Conservation (phyloP, 345 rosid genomes). For the Raphanus raphanistrum region DNA sequence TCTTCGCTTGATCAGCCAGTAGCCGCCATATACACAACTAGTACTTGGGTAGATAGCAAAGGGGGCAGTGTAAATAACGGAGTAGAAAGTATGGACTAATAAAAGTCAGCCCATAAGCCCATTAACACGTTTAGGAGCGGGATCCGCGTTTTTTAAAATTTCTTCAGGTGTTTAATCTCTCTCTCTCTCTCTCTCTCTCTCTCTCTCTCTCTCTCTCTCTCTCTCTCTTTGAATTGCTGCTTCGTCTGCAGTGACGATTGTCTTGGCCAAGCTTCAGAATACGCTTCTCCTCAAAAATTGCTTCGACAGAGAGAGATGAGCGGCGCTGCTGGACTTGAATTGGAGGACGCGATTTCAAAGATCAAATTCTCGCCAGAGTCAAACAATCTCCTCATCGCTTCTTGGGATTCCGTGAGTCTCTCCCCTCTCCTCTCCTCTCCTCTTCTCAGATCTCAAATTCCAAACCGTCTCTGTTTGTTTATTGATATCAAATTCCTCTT, state of each 20-base stretch:
- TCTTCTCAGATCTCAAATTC: neutral
- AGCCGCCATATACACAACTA: too few relatives aligned
- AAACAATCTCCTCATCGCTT: constrained; percentile 74
- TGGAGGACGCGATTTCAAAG: constrained; percentile 68
- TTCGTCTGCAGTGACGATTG: neutral
- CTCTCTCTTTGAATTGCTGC: constrained; percentile 1
- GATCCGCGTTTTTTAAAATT: constrained; percentile 1
- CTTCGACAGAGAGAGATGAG: constrained; percentile 25
- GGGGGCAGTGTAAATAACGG: too few relatives aligned
- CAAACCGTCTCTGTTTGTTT: neutral
- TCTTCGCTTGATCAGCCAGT: too few relatives aligned
- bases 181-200: neutral
- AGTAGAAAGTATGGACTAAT: neutral
- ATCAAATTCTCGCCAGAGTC: constrained; percentile 72
- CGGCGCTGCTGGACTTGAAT: constrained; percentile 37
- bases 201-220: neutral
- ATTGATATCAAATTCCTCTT: neutral
- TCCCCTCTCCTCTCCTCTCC: constrained; percentile 2
- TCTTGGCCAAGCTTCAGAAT: neutral
- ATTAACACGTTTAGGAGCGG: constrained; percentile 9
- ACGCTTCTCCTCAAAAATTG: neutral
- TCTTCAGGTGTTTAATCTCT: neutral
- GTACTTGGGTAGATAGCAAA: too few relatives aligned
- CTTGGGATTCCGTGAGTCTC: constrained; percentile 88
- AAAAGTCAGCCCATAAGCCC: constrained; percentile 24